Conservation (phyloP, 208 protist genomes). For the Trypanosoma theileri region DNA sequence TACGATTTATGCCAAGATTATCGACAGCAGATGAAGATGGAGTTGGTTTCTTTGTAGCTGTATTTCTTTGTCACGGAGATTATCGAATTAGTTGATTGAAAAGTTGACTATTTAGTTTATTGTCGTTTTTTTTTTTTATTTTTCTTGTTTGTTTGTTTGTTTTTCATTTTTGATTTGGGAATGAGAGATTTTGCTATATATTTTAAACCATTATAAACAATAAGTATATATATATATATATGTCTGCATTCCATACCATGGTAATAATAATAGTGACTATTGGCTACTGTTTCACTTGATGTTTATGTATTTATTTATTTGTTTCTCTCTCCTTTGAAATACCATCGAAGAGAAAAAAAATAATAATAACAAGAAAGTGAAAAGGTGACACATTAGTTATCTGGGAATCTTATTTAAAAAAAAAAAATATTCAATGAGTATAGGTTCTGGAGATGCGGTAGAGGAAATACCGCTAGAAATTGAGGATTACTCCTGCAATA, state of each 20-base stretch:
- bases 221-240: neutral
- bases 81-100: neutral
- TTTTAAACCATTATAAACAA: too few species aligned
- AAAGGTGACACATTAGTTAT: neutral
- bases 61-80: slow-evolving; percentile 38
- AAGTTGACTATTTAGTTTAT: slow-evolving; percentile 8
- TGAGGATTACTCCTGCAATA: slow-evolving; percentile 75
- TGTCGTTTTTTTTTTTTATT: slow-evolving; percentile 4
- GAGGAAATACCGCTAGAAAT: slow-evolving; percentile 72
- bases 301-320: too few species aligned
- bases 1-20: slow-evolving; percentile 51
- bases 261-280: neutral
- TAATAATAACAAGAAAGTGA: too few species aligned
- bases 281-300: too few species aligned
- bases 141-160: slow-evolving; percentile 10
- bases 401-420: neutral
- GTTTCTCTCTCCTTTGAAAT: too few species aligned
- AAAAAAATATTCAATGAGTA: neutral
- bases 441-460: neutral
- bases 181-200: neutral
- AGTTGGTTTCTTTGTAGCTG: slow-evolving; percentile 67
- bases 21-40: slow-evolving; percentile 31
- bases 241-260: neutral
- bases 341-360: too few species aligned
- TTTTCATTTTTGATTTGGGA: slow-evolving; percentile 1